Evolutionary conservation across 164 flowering plant genomes (phyloP).

Genomic region (Akebia trifoliata): DNA sequence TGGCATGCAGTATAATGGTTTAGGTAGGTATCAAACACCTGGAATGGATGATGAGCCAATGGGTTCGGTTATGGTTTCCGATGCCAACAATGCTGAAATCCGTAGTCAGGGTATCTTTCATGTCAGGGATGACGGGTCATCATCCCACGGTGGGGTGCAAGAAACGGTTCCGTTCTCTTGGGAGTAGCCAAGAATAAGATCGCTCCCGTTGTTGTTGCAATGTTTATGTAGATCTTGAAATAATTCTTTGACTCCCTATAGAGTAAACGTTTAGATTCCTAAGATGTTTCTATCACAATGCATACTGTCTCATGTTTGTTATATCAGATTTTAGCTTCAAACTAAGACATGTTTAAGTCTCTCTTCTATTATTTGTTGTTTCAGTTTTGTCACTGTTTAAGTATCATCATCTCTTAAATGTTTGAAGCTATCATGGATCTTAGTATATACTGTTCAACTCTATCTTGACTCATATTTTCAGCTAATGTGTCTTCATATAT

Average conservation of each 20-base stretch:
- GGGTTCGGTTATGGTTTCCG: constrained; percentile 28
- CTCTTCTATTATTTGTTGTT: no score
- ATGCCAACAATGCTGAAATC: constrained; percentile 21
- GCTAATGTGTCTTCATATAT: no score
- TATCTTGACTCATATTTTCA: no score
- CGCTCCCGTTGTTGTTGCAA: not conserved
- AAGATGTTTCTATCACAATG: constrained; percentile 1
- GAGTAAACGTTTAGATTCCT: not conserved
- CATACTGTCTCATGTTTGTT: not conserved
- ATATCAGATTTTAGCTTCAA: not conserved
- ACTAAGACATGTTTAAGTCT: no score
- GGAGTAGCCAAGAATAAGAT: constrained; percentile 21
- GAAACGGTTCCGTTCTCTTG: constrained; percentile 54
- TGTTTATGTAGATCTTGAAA: constrained; percentile 6
- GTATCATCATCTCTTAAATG: no score
- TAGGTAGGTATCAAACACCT: constrained; percentile 15
- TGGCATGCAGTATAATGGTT: constrained; percentile 21
- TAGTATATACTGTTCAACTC: no score
- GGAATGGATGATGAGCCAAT: constrained; percentile 28
- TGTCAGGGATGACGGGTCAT: constrained; percentile 28
- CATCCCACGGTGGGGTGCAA: constrained; percentile 27
- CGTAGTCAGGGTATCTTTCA: constrained; percentile 38
- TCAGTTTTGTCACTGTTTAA: no score
- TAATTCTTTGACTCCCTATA: not conserved
- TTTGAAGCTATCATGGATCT: no score